A percentile compares a stretch with the other conserved stretches of the same genome.
These are phyloP conservation scores for Candida sithepensis DNA, from an alignment of 805 yeast species.

Conservation along the genomic window DNA sequence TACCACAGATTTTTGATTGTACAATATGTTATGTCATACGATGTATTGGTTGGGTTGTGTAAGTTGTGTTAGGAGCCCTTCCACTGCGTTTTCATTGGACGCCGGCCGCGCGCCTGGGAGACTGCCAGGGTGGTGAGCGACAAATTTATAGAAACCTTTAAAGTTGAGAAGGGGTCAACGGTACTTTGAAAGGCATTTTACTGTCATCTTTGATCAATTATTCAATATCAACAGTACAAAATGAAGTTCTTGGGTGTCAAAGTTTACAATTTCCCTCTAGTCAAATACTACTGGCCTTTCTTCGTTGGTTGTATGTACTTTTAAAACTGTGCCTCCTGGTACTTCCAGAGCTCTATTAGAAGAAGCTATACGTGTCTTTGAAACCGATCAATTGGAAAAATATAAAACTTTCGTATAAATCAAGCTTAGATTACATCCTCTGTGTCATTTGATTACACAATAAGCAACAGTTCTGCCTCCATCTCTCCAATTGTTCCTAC, in stretches of 20 bases:
- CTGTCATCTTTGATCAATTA: neutral
- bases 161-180: too few species aligned
- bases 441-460: neutral
- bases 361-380: neutral
- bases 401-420: too few species aligned
- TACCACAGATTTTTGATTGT: too few species aligned
- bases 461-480: neutral
- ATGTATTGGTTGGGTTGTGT: too few species aligned
- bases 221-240: constrained; percentile 6
- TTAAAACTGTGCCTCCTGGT: too few species aligned
- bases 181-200: neutral
- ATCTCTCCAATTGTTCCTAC: neutral
- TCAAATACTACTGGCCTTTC: constrained; percentile 85
- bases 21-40: too few species aligned
- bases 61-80: constrained; percentile 39
- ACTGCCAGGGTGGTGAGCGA: neutral
- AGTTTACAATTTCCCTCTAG: constrained; percentile 34
- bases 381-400: neutral
- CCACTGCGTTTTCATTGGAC: constrained; percentile 31
- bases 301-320: constrained; percentile 70
- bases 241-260: constrained; percentile 34
- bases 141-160: too few species aligned
- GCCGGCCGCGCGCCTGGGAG: neutral
- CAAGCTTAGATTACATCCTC: neutral
- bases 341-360: neutral